phyloP scores from a whole-genome alignment of 148 eudicot genomes.

The Rhododendron williamsianum region DNA sequence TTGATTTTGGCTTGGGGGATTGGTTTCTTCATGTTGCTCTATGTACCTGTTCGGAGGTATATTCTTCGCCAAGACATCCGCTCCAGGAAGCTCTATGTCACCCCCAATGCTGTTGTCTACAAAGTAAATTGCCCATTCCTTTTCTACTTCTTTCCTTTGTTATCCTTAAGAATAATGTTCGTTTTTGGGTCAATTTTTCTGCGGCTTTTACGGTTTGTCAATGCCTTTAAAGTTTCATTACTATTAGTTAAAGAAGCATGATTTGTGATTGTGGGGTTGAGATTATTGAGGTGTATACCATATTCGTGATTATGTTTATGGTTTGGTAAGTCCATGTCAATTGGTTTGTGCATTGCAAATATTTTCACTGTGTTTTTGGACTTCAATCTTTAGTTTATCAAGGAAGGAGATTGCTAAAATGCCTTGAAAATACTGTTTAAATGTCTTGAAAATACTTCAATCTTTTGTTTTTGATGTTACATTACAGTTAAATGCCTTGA shows the following conservation, averaged over 20 bases:
- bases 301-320: background rate
- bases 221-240: background rate
- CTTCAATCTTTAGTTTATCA: background rate
- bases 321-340: background rate
- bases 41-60: conserved; percentile 66
- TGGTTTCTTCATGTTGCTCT: conserved; percentile 71
- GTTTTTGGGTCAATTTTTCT: background rate
- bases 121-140: conserved; percentile 32
- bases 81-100: conserved; percentile 64
- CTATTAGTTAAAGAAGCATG: background rate
- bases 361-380: background rate
- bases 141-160: background rate
- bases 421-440: background rate
- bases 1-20: conserved; percentile 81
- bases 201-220: background rate
- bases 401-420: background rate
- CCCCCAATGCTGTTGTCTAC: conserved; percentile 66
- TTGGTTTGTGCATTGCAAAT: background rate
- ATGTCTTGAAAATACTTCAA: background rate
- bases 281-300: background rate
- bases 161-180: background rate
- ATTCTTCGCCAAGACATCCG: conserved; percentile 55
- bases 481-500: background rate
- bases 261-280: background rate
- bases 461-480: background rate